Percentiles rank a stretch among this genome's conserved stretches.
phyloP scores from a whole-genome alignment of 441 rosid species.

The Gossypium armourianum region DNA sequence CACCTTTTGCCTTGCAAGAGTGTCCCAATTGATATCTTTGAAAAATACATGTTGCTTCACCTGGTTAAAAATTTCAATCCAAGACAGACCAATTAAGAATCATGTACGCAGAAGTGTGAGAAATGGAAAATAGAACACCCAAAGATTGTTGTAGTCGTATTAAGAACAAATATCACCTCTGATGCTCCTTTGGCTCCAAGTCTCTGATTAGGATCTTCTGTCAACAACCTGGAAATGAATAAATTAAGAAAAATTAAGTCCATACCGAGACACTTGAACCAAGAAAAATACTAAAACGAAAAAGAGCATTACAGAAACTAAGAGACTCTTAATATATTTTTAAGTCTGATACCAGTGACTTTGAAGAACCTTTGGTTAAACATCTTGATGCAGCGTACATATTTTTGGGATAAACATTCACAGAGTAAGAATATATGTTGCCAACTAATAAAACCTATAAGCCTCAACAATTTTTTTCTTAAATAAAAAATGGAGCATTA shows the following conservation, averaged over 20 bases:
- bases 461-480: not conserved
- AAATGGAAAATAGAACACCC: slow-evolving; percentile 5
- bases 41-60: slow-evolving; percentile 85
- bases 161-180: slow-evolving; percentile 46
- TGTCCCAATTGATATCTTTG: slow-evolving; percentile 89
- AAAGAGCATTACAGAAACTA: not conserved
- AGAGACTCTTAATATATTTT: not conserved
- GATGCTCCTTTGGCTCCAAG: slow-evolving; percentile 90
- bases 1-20: slow-evolving; percentile 98
- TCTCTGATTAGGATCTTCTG: slow-evolving; percentile 93
- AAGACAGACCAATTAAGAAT: not conserved
- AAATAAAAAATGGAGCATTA: not conserved
- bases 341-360: not conserved
- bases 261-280: not conserved
- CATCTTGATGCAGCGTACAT: not conserved
- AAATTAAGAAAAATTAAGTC: not conserved
- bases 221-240: slow-evolving; percentile 53
- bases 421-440: not conserved
- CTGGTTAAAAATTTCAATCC: slow-evolving; percentile 28
- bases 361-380: not conserved
- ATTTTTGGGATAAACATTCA: not conserved
- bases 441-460: not conserved
- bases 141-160: slow-evolving; percentile 14
- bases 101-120: not conserved
- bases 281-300: not conserved